Evolutionary conservation across 129 eudicot species (phyloP), one percentile per base, ranked within the genome.

Genomic region (Helianthus annuus): DNA sequence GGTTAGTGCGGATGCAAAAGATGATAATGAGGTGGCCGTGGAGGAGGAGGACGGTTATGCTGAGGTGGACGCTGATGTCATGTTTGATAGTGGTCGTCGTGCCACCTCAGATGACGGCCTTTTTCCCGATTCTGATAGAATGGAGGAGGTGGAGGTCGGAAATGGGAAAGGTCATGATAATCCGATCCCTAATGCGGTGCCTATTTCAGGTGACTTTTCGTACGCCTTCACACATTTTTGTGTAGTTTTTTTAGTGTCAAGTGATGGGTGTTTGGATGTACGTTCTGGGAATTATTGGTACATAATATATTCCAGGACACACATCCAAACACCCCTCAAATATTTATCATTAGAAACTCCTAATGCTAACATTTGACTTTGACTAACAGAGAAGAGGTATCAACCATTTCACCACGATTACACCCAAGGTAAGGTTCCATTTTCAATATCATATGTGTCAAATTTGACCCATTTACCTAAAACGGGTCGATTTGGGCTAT

Each of bases 191-290:
- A 71, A 85, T 65, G 87, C 97, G 5, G 72, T 74, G 80, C 97
- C 97, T n/a, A 83, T 85, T 55, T 90, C 97, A 85, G 94, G 97
- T 83, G 70, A 59, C 2, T 53, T 27, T 64, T 61, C 46, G 45
- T 64, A 5, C 0, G 7, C 11, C 27, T 46, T 81, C 11, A 34
- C 24, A 13, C 27, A 12, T 12, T 68, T 32, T 7, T 14, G 8
- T 15, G 4, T 38, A 3, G 22, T 1, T 68, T 3, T 19, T 36
- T 36, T 38, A 38, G 5, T 38, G 42, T 38, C 42, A 38, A 38
- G 42, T 38, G 42, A 16, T 12, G 12, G 60, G 32, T 54, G 60
- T 54, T 54, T 54, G 60, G 32, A 54, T 17, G 32, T 16, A 17
- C 4, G 12, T 17, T 54, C 7, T 17, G 32, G 16, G 7, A 16